phyloP scores from a whole-genome alignment of 2,329 filamentous ascomycete genomes.

The Penicillium glabrum region DNA sequence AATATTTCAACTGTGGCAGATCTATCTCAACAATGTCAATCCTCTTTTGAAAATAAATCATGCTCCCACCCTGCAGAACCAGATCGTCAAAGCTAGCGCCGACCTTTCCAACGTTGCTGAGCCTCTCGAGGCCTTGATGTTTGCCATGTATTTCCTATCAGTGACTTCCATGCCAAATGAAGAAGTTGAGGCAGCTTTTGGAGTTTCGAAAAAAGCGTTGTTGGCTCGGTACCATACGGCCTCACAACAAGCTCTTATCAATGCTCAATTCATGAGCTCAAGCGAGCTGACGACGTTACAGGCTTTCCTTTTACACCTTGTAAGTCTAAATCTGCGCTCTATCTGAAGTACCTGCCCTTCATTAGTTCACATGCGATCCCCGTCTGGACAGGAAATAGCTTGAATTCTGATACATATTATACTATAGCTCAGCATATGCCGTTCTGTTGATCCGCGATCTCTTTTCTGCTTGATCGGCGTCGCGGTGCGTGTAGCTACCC shows the following conservation, averaged over 20 bases:
- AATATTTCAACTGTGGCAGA: constrained; percentile 22
- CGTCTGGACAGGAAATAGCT: not conserved
- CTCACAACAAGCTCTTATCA: constrained; percentile 45
- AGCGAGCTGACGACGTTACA: constrained; percentile 43
- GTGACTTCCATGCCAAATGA: constrained; percentile 55
- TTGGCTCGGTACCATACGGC: constrained; percentile 40
- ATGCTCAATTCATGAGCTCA: constrained; percentile 41
- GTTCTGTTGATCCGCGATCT: constrained; percentile 52
- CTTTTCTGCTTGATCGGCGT: constrained; percentile 48
- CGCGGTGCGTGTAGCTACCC: constrained; percentile 58
- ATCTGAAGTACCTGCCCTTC: not conserved
- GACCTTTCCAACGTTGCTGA: constrained; percentile 50
- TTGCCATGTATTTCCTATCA: constrained; percentile 66
- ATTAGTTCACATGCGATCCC: not conserved
- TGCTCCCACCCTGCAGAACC: constrained; percentile 60
- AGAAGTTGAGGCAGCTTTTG: constrained; percentile 50
- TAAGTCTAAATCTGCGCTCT: constrained; percentile 27
- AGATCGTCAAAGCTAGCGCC: constrained; percentile 60
- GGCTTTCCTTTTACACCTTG: constrained; percentile 55
- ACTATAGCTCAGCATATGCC: constrained; percentile 4
- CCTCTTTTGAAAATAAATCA: constrained; percentile 66
- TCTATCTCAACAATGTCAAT: constrained; percentile 20
- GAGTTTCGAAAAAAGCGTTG: constrained; percentile 25
- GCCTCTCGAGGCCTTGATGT: constrained; percentile 39
- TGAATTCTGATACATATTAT: not conserved